These are phyloP conservation scores for Tulasnella sp. DNA, from an alignment of 768 basidiomycete species.

Conservation along the genomic window DNA sequence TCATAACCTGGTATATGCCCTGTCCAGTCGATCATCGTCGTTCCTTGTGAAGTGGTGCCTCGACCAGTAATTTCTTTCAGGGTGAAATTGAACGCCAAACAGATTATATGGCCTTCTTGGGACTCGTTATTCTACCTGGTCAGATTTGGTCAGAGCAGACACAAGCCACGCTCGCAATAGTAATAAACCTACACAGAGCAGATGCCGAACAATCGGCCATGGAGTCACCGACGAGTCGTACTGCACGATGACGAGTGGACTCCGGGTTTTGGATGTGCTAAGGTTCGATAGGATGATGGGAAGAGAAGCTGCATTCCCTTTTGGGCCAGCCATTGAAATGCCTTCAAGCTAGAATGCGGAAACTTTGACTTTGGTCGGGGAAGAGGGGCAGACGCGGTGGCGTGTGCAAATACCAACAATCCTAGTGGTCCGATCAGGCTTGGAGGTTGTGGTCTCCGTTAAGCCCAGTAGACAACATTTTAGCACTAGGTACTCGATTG, in stretches of 20 bases:
- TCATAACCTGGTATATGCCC: slow-evolving; percentile 6
- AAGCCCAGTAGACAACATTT: not conserved
- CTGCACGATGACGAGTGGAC: not conserved
- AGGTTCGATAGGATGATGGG: not conserved
- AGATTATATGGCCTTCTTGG: not conserved
- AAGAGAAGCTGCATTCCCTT: not conserved
- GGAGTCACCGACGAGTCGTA: slow-evolving; percentile 3
- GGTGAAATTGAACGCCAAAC: not conserved
- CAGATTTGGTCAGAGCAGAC: not conserved
- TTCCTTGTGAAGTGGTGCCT: not conserved
- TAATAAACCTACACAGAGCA: not conserved
- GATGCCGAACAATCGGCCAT: not conserved
- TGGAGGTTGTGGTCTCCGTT: not conserved
- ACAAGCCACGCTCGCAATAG: not conserved
- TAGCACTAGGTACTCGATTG: not conserved
- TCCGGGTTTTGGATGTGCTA: not conserved
- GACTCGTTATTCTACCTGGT: not conserved
- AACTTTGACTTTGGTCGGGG: not conserved
- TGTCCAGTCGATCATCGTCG: slow-evolving; percentile 7
- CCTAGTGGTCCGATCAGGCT: not conserved
- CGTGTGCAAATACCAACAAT: not conserved
- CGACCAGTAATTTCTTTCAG: not conserved
- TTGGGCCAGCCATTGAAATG: not conserved
- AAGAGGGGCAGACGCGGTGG: not conserved
- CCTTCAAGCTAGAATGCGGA: not conserved